Conservation (phyloP, 116 monocot genomes). For the Posidonia oceanica region DNA sequence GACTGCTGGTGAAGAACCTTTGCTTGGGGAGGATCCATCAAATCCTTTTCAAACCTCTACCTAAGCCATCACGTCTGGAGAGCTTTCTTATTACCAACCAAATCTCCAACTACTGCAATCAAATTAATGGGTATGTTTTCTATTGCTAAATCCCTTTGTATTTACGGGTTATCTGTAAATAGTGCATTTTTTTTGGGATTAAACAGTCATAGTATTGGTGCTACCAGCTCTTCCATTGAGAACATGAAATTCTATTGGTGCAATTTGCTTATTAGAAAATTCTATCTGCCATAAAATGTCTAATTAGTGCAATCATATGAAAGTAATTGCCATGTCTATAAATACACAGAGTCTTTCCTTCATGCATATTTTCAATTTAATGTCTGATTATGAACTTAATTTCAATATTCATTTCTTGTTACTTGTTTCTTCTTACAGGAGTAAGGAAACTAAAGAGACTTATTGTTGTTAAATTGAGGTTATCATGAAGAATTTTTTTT, state of each 20-base stretch:
- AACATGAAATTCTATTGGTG: too few species aligned
- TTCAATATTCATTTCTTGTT: too few species aligned
- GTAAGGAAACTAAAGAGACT: too few species aligned
- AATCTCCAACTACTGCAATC: conserved; percentile 89
- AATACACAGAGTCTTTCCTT: too few species aligned
- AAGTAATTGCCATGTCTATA: too few species aligned
- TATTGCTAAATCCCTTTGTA: background rate
- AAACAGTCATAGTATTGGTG: background rate
- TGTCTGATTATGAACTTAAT: too few species aligned
- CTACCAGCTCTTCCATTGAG: background rate
- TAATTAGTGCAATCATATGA: too few species aligned
- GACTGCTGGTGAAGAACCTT: conserved; percentile 82
- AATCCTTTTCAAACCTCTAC: conserved; percentile 91
- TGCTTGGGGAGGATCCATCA: conserved; percentile 88
- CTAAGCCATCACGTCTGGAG: conserved; percentile 91
- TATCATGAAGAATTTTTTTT: too few species aligned
- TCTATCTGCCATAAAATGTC: too few species aligned
- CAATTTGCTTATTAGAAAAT: background rate
- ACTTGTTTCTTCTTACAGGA: too few species aligned
- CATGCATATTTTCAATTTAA: too few species aligned
- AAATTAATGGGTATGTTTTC: conserved; percentile 66
- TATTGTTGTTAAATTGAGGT: too few species aligned
- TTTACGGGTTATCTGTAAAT: background rate
- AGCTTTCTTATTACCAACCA: conserved; percentile 90
- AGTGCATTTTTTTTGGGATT: background rate